Percentiles rank a stretch among this genome's conserved stretches.
Conservation (phyloP, 176 grass and related monocot genomes). For the Carex littledalei region DNA sequence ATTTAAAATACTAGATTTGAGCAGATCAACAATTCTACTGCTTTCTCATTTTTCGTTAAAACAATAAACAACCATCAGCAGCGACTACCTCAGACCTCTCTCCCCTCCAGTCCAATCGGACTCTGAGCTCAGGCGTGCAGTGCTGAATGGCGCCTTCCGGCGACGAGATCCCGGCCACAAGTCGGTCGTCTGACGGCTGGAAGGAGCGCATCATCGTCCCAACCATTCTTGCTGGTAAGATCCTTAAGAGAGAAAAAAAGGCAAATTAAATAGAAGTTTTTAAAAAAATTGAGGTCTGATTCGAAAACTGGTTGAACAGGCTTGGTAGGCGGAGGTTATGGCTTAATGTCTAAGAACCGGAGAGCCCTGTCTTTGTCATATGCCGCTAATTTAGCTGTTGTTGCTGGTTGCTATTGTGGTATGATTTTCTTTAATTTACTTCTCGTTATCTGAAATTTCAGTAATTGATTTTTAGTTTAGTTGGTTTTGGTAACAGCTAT, state of each 20-base stretch:
- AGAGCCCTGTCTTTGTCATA: constrained; percentile 46
- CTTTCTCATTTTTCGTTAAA: background rate
- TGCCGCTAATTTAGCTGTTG: constrained; percentile 55
- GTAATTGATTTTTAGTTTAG: background rate
- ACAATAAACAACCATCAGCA: background rate
- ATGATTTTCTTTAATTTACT: constrained; percentile 15
- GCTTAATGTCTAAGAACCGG: constrained; percentile 55
- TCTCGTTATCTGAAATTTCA: background rate
- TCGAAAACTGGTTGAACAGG: constrained; percentile 32
- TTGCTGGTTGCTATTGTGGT: constrained; percentile 73
- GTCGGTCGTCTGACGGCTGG: constrained; percentile 33
- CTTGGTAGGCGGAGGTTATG: constrained; percentile 46
- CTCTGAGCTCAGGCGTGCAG: background rate
- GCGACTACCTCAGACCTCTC: background rate
- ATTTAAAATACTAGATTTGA: background rate
- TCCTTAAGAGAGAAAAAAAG: background rate
- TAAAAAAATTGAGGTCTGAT: background rate
- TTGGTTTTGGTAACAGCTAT: background rate
- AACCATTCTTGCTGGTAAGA: constrained; percentile 38
- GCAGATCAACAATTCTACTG: background rate
- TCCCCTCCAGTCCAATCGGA: background rate
- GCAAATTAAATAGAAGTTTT: background rate
- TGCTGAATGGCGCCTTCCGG: constrained; percentile 19
- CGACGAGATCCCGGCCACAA: background rate
- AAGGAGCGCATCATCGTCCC: constrained; percentile 66